Percentiles rank a stretch among this genome's conserved stretches.
These are phyloP conservation scores for Mortierella sp. DNA, from an alignment of 371 early-diverging fungal species.

Conservation along the genomic window DNA sequence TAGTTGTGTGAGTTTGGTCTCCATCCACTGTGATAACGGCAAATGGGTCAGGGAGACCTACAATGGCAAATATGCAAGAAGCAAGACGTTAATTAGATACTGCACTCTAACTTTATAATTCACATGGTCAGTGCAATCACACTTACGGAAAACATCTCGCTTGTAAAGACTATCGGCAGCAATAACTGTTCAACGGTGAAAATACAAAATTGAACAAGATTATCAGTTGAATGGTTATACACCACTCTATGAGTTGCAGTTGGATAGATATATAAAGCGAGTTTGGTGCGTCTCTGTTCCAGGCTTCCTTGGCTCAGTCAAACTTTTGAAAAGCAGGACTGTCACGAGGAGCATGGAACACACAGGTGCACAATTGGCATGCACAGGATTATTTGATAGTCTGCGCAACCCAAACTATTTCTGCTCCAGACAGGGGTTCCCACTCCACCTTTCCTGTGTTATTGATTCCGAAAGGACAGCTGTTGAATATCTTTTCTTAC, in stretches of 20 bases:
- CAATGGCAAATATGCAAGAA: neutral
- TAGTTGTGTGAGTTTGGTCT: slow-evolving; percentile 85
- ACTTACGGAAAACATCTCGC: slow-evolving; percentile 91
- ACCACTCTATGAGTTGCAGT: too few relatives aligned
- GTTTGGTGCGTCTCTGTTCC: too few relatives aligned
- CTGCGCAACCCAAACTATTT: neutral
- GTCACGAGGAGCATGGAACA: neutral
- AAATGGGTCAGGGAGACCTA: slow-evolving; percentile 84
- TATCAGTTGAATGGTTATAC: too few relatives aligned
- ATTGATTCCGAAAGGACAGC: neutral
- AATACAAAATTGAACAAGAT: too few relatives aligned
- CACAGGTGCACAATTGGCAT: neutral
- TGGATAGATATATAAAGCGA: too few relatives aligned
- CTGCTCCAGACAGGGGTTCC: neutral
- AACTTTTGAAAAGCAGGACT: neutral
- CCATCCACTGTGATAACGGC: slow-evolving; percentile 94
- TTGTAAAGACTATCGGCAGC: slow-evolving; percentile 94
- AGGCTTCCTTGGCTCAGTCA: neutral
- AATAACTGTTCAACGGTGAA: slow-evolving; percentile 87
- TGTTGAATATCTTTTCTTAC: slow-evolving; percentile 23
- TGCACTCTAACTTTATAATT: too few relatives aligned
- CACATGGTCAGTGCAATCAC: too few relatives aligned
- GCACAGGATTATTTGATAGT: neutral
- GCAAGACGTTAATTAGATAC: too few relatives aligned
- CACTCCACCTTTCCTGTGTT: neutral